Evolutionary conservation across 2,329 filamentous ascomycete genomes (phyloP), one percentile per base, ranked within the genome.

Genomic region (Conoideocrella luteorostrata): DNA sequence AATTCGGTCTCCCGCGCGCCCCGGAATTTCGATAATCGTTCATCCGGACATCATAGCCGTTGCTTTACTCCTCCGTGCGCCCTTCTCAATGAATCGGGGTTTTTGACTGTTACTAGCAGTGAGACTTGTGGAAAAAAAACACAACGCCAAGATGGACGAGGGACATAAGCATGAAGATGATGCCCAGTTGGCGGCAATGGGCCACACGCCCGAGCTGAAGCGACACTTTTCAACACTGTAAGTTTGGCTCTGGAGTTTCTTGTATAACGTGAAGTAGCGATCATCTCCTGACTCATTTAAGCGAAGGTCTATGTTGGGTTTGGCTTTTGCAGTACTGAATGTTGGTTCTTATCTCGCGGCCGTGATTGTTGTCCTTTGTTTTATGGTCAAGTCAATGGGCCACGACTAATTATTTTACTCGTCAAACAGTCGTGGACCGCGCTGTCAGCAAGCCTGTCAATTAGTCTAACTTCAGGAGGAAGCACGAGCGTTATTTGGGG

Each of bases 401-500:
- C n/a, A n/a, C n/a, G n/a, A n/a, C n/a, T n/a, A n/a, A n/a, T n/a
- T n/a, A n/a, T n/a, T n/a, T n/a, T n/a, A n/a, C n/a, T n/a, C n/a
- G n/a, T n/a, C n/a, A n/a, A n/a, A 18, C 18, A 56, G 53, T 62
- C 66, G 13, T 71, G 68, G 68, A 71, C 69, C 1, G 69, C 69
- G 1, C 64, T 72, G 2, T 66, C 69, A 5, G 66, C 68, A 2
- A 70, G 67, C 2, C 62, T 72, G 5, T 64, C 63, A 1, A 56
- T 72, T 4, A 68, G 68, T 22, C 64, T 90, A 15, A 81, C 84
- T 0, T 83, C 77, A 15, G 85, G 86, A 43, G 80, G 84, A 2
- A 74, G 80, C 30, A 78, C 75, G 2, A 75, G 79, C 41, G 82
- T 88, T 12, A 74, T 89, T 28, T 89, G 84, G 84, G 85, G 84